A percentile compares a stretch with the other conserved stretches of the same genome.
phyloP scores from a whole-genome alignment of 257 asterid species.

The Nicotiana tomentosiformis region DNA sequence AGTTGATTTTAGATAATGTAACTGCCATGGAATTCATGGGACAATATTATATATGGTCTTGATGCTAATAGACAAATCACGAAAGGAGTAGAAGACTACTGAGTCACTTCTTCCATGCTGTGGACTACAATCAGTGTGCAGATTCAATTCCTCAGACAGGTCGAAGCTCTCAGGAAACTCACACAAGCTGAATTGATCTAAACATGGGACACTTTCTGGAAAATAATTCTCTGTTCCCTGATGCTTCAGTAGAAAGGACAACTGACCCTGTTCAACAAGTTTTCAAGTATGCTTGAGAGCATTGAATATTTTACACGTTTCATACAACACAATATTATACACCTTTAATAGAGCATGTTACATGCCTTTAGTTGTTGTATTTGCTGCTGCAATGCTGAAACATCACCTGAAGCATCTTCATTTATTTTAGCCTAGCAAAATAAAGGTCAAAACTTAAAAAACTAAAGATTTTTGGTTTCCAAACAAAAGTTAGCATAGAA shows the following conservation, averaged over 20 bases:
- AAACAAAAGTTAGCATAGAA: slow-evolving; percentile 8
- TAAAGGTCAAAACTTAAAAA: slow-evolving; percentile 4
- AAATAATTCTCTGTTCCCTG: slow-evolving; percentile 30
- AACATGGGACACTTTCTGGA: slow-evolving; percentile 22
- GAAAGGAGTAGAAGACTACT: slow-evolving; percentile 25
- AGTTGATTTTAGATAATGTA: slow-evolving; percentile 31
- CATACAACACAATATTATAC: slow-evolving; percentile 9
- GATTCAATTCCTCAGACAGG: slow-evolving; percentile 27
- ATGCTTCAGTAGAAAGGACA: slow-evolving; percentile 62
- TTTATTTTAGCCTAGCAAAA: slow-evolving; percentile 69
- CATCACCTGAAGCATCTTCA: slow-evolving; percentile 82
- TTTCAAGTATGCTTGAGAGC: slow-evolving; percentile 15
- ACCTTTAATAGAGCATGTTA: slow-evolving; percentile 39
- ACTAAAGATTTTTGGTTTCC: neutral
- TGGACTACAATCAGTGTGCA: slow-evolving; percentile 20
- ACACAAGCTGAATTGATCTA: slow-evolving; percentile 27
- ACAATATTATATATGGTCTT: neutral
- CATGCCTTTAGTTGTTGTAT: slow-evolving; percentile 68
- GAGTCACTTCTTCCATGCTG: slow-evolving; percentile 15
- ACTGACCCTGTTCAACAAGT: slow-evolving; percentile 55
- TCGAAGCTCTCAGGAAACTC: slow-evolving; percentile 27
- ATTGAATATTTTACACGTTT: slow-evolving; percentile 13
- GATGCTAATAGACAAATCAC: neutral
- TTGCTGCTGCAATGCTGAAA: slow-evolving; percentile 65
- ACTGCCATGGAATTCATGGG: slow-evolving; percentile 38